These are phyloP conservation scores for Astraeus odoratus DNA, from an alignment of 768 basidiomycete genomes.

Conservation along the genomic window DNA sequence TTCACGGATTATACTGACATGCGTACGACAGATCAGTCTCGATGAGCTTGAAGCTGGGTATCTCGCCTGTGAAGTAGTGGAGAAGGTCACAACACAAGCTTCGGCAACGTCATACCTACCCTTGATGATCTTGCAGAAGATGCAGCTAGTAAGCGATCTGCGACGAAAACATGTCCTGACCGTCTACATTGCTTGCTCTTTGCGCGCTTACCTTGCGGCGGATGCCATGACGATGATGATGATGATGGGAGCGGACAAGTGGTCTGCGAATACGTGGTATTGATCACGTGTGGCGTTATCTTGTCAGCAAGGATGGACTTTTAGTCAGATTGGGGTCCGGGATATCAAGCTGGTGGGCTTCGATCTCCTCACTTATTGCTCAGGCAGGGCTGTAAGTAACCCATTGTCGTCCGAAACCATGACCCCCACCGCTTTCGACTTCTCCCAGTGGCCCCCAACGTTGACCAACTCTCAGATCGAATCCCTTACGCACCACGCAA, in stretches of 20 bases:
- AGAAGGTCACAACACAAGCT: neutral
- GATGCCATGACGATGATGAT: constrained; percentile 5
- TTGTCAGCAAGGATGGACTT: too few species aligned
- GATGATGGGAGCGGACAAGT: too few species aligned
- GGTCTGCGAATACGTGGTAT: too few species aligned
- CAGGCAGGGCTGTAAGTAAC: too few species aligned
- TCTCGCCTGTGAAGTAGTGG: constrained; percentile 52
- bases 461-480: constrained; percentile 53
- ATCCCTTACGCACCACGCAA: constrained; percentile 55
- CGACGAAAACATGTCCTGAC: neutral
- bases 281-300: too few species aligned
- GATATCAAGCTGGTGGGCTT: too few species aligned
- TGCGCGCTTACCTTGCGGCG: constrained; percentile 16
- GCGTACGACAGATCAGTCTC: constrained; percentile 70
- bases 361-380: too few species aligned
- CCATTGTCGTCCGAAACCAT: too few species aligned
- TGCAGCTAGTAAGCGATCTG: constrained; percentile 57
- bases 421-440: constrained; percentile 33
- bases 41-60: constrained; percentile 80
- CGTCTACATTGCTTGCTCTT: neutral
- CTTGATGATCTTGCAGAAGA: constrained; percentile 96
- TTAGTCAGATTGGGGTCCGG: too few species aligned
- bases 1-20: neutral
- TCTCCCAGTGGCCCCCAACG: constrained; percentile 68
- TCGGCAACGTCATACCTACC: too few species aligned